phyloP scores from a whole-genome alignment of 805 yeast species.

The Spathaspora arborariae region DNA sequence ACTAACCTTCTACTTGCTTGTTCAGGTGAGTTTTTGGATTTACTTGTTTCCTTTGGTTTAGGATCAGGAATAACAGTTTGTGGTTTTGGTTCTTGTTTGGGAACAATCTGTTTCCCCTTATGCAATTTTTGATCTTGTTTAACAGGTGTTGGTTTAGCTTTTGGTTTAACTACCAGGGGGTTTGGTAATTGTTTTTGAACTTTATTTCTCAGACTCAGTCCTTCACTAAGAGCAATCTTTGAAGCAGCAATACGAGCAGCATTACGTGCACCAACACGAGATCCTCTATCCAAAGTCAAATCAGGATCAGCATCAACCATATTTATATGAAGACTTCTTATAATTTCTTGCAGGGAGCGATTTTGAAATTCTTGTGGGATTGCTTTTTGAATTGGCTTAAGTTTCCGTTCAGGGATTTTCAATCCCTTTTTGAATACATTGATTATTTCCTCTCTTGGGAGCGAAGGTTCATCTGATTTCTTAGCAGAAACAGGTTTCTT shows the following conservation, averaged over 20 bases:
- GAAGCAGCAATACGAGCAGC: background rate
- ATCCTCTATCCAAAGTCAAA: constrained; percentile 2
- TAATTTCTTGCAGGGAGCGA: background rate
- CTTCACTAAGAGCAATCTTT: background rate
- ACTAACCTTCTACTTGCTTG: background rate
- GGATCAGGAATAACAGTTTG: background rate
- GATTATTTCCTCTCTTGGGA: constrained; percentile 16
- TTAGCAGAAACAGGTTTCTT: background rate
- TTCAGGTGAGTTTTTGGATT: background rate
- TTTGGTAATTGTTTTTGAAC: background rate
- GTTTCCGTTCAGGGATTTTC: background rate
- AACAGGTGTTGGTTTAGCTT: background rate
- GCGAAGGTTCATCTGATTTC: background rate
- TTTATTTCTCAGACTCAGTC: background rate
- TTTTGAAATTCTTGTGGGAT: constrained; percentile 1
- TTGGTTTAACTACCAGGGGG: background rate
- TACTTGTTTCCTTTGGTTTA: background rate
- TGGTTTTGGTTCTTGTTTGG: background rate
- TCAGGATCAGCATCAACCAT: constrained; percentile 6
- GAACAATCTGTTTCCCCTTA: background rate
- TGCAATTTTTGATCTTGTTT: background rate
- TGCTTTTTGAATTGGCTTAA: background rate
- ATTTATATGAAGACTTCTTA: constrained; percentile 4
- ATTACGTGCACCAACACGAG: background rate
- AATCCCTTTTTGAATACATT: constrained; percentile 14